Percentiles rank a stretch among this genome's conserved stretches.
These are phyloP conservation scores for Saccharomycopsis javanensis DNA, from an alignment of 805 yeast genomes.

Conservation along the genomic window DNA sequence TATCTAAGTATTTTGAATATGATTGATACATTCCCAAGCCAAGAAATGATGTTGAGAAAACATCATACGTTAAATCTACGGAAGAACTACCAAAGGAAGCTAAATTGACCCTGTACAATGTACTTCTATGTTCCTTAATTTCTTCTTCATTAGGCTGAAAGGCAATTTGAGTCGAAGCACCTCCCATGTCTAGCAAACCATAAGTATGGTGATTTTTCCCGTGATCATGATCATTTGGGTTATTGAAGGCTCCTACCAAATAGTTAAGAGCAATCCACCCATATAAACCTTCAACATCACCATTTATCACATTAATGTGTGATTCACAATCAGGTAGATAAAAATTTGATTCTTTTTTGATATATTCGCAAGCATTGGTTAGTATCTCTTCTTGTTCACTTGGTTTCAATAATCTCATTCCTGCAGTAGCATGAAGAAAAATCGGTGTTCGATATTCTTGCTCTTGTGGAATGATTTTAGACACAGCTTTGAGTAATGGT, in stretches of 20 bases:
- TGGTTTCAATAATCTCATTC: constrained; percentile 50
- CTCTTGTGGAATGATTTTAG: constrained; percentile 45
- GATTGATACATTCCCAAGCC: constrained; percentile 57
- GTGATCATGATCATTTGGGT: constrained; percentile 30
- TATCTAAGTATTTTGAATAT: constrained; percentile 35
- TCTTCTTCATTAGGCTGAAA: constrained; percentile 47
- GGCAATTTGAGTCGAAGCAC: constrained; percentile 56
- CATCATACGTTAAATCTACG: constrained; percentile 28
- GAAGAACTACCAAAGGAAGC: constrained; percentile 25
- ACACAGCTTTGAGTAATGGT: constrained; percentile 38
- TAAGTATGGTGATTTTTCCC: constrained; percentile 34
- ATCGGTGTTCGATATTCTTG: constrained; percentile 58
- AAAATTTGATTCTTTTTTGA: constrained; percentile 38
- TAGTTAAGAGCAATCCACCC: constrained; percentile 61
- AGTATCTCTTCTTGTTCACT: constrained; percentile 39
- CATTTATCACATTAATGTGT: constrained; percentile 52
- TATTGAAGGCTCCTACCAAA: constrained; percentile 35
- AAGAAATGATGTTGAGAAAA: constrained; percentile 46
- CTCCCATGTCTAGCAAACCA: constrained; percentile 56
- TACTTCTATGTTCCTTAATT: constrained; percentile 34
- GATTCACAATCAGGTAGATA: constrained; percentile 51
- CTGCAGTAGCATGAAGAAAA: constrained; percentile 62
- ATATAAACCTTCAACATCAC: constrained; percentile 56
- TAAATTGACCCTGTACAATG: constrained; percentile 37
- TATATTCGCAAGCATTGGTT: constrained; percentile 39